phyloP scores from a whole-genome alignment of 164 flowering plant species.

The Akebia trifoliata region DNA sequence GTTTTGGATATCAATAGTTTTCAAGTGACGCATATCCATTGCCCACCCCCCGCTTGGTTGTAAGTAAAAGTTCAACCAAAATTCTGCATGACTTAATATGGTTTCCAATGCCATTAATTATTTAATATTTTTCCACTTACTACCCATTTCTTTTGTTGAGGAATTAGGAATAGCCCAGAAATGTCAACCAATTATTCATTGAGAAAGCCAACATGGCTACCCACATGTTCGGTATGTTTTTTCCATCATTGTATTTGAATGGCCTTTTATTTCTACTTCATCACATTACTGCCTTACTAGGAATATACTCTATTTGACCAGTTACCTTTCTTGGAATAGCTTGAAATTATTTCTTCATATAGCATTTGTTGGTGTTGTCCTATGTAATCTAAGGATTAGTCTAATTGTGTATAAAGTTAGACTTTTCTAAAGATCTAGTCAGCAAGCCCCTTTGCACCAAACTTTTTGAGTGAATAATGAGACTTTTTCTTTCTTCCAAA shows the following conservation, averaged over 20 bases:
- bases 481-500: no score
- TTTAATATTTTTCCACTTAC: background rate
- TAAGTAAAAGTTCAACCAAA: constrained; percentile 35
- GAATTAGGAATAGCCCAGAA: constrained; percentile 36
- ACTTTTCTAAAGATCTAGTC: no score
- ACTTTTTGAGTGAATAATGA: no score
- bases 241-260: background rate
- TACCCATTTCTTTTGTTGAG: constrained; percentile 8
- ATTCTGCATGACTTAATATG: constrained; percentile 2
- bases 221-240: constrained; percentile 57
- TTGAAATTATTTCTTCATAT: no score
- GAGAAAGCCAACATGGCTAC: constrained; percentile 79
- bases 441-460: no score
- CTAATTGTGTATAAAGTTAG: no score
- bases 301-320: no score
- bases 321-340: no score
- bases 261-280: background rate
- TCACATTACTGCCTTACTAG: background rate
- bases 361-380: no score
- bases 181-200: constrained; percentile 26
- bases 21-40: constrained; percentile 81
- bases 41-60: constrained; percentile 98
- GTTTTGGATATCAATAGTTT: constrained; percentile 56
- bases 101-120: background rate
- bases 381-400: no score